Percentiles rank a stretch among this genome's conserved stretches.
These are phyloP conservation scores for Entomortierella chlamydospora DNA, from an alignment of 192 early-diverging fungal genomes.

Conservation along the genomic window DNA sequence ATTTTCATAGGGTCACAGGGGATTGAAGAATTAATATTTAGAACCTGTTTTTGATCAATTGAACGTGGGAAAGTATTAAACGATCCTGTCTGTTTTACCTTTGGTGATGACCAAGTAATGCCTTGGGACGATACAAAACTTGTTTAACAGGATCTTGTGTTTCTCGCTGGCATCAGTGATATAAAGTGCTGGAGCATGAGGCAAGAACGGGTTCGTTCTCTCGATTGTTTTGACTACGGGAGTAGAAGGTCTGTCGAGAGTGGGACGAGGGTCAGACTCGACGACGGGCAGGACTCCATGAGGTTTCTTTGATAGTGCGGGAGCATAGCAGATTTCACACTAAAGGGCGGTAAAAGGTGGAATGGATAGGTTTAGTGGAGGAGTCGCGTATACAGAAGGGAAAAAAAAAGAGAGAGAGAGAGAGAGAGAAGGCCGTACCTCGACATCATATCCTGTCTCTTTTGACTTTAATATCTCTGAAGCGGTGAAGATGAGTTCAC, in stretches of 20 bases:
- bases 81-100: conserved; percentile 44
- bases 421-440: background rate
- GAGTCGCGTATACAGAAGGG: too few relatives aligned
- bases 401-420: too few relatives aligned
- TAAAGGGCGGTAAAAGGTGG: background rate
- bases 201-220: conserved; percentile 61
- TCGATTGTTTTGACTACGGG: conserved; percentile 11
- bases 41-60: too few relatives aligned
- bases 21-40: too few relatives aligned
- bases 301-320: conserved; percentile 57
- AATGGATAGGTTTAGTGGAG: background rate
- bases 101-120: conserved; percentile 69
- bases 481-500: conserved; percentile 30
- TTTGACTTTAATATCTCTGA: conserved; percentile 15
- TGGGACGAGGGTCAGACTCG: conserved; percentile 7
- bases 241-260: conserved; percentile 11
- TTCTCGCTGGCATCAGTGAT: conserved; percentile 56
- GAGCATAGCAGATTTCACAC: conserved; percentile 62
- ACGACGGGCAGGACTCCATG: conserved; percentile 12
- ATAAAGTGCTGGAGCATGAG: conserved; percentile 59
- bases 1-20: too few relatives aligned
- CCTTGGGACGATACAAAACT: conserved; percentile 64
- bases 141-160: conserved; percentile 65
- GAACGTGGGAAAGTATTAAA: too few relatives aligned
- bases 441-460: conserved; percentile 28